Base-by-base conservation (phyloP, 140 eudicot species). In the Senecio squalidus region DNA sequence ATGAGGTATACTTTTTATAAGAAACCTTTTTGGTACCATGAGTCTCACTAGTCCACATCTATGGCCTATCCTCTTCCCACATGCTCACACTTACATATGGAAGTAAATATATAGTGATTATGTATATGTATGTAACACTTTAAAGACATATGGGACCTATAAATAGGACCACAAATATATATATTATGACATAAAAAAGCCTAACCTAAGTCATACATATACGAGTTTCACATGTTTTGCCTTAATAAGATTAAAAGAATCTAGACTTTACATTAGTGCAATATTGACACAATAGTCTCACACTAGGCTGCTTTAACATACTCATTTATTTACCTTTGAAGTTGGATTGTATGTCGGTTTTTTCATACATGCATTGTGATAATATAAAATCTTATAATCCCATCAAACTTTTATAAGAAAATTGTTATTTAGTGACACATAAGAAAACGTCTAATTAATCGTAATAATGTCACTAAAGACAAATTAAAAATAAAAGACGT, bases 41-140 rank as follows among this genome's bases (percentile, higher is more conserved):
- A 6, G 48, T 50, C 44, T 51, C 50, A 50, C 39, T 31, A 64
- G 51, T 64, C 70, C 27, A 50, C 70, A 50, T 64, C 70, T 50
- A 33, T 64, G 39, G 60, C 59, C 59, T 50, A 23, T 33, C 50
- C 17, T 36, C 20, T 64, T 36, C 51, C 41, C 60, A 64, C 70
- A 64, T 50, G 70, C 39, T 60, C 66, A 60, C 54, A 43, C 41
- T 41, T 60, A 16, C 53, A 60, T 25, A 60, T 40, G 39, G 5
- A 39, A 10, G 6, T 4, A 9, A 39, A 9, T 26, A 15, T 25
- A 25, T 15, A 11, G 25, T 60, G 38, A 41, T 41, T 25, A 2
- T 52, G 4, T 14, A n/a, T 26, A 54, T 29, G 25, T 28, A 9
- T 53, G 21, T 17, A 54, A 43, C 55, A 48, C 5, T 28, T 24